phyloP scores from a whole-genome alignment of 352 stramenopile genomes.

The Thraustotheca clavata region DNA sequence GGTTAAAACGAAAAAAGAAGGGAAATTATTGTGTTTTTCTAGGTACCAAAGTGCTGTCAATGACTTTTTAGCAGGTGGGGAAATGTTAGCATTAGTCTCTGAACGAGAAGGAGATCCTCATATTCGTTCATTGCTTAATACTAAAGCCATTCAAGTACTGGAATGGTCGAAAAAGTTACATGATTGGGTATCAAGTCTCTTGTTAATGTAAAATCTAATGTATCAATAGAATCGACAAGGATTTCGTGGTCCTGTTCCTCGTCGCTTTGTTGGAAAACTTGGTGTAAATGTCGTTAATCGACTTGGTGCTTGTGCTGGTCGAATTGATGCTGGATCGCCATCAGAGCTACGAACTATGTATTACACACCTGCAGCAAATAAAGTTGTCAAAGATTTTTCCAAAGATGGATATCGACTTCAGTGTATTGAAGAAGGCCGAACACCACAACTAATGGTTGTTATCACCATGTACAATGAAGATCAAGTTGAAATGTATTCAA shows the following conservation, averaged over 20 bases:
- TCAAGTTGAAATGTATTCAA: conserved; percentile 22
- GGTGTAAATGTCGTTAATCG: conserved; percentile 28
- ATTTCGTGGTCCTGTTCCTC: conserved; percentile 22
- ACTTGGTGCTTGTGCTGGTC: conserved; percentile 21
- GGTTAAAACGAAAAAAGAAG: no score
- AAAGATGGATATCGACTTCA: conserved; percentile 19
- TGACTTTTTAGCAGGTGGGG: conserved; percentile 19
- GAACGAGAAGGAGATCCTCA: conserved; percentile 19
- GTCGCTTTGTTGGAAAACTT: conserved; percentile 31
- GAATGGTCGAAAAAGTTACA: conserved; percentile 38
- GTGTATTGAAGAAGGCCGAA: conserved; percentile 19
- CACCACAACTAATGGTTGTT: conserved; percentile 23
- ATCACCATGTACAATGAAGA: conserved; percentile 26
- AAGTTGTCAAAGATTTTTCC: conserved; percentile 21
- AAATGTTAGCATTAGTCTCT: conserved; percentile 21
- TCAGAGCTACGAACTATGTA: conserved; percentile 22
- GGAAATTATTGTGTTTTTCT: no score
- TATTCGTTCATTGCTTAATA: conserved; percentile 25
- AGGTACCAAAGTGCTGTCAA: conserved; percentile 17
- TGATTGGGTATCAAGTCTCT: conserved; percentile 28
- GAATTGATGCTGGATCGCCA: neutral
- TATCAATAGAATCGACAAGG: conserved; percentile 6
- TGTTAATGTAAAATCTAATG: conserved; percentile 3
- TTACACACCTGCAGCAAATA: conserved; percentile 22
- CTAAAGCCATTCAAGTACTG: conserved; percentile 39